Conservation (phyloP, 371 early-diverging fungal genomes). For the Dinochytrium kinnereticum region DNA sequence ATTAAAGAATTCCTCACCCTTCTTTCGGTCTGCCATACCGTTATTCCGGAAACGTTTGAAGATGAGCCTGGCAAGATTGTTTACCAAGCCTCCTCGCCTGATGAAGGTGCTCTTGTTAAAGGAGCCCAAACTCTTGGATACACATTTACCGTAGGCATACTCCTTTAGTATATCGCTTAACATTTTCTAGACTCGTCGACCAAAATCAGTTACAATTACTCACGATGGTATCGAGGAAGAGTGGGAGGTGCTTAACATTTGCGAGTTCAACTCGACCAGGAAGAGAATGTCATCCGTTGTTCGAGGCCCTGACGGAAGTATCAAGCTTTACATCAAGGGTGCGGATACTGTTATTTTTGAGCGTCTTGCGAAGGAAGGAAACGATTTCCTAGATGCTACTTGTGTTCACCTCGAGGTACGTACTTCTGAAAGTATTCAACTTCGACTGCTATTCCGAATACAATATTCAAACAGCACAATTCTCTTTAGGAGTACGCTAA, state of each 20-base stretch:
- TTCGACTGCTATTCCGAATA: neutral
- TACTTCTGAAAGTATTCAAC: constrained; percentile 8
- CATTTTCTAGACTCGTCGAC: constrained; percentile 75
- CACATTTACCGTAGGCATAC: constrained; percentile 69
- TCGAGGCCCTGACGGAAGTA: constrained; percentile 87
- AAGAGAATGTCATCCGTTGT: constrained; percentile 96
- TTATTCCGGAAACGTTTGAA: constrained; percentile 86
- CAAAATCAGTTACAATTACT: constrained; percentile 80
- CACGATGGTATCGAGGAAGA: constrained; percentile 63
- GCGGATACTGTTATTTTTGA: constrained; percentile 98
- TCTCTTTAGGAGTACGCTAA: constrained; percentile 72
- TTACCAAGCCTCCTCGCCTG: constrained; percentile 83
- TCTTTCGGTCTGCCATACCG: constrained; percentile 95
- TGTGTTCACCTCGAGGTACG: constrained; percentile 71
- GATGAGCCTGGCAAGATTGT: constrained; percentile 62
- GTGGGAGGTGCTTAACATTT: constrained; percentile 90
- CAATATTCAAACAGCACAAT: neutral
- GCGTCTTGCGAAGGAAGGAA: constrained; percentile 72
- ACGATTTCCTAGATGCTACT: constrained; percentile 80
- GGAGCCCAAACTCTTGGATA: constrained; percentile 86
- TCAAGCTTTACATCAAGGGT: constrained; percentile 96
- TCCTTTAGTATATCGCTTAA: constrained; percentile 31
- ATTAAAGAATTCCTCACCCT: constrained; percentile 76
- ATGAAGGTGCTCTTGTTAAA: constrained; percentile 75
- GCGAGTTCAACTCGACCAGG: constrained; percentile 97